phyloP scores from a whole-genome alignment of 1,139 yeast genomes.

The Wickerhamiella infanticola region DNA sequence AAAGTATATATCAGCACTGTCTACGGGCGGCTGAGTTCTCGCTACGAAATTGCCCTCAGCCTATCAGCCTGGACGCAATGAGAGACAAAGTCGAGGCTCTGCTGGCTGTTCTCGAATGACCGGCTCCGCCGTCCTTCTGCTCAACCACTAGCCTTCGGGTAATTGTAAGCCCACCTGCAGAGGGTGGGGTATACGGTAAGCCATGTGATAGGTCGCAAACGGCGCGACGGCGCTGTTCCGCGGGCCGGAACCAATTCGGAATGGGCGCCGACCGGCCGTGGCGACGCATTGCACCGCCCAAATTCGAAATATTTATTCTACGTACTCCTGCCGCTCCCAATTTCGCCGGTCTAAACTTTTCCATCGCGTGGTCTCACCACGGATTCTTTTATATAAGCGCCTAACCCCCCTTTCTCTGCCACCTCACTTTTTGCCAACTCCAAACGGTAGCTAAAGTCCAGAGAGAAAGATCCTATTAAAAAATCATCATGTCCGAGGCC shows the following conservation, averaged over 20 bases:
- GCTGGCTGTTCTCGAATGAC: conserved; percentile 9
- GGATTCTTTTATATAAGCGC: background rate
- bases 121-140: background rate
- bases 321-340: no score
- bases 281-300: no score
- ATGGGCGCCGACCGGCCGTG: no score
- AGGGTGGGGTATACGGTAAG: background rate
- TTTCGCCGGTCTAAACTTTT: no score
- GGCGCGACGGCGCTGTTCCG: no score
- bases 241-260: no score
- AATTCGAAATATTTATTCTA: no score
- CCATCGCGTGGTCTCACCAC: background rate
- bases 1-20: conserved; percentile 18
- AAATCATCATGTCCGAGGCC: background rate
- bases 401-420: background rate
- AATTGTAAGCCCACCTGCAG: background rate
- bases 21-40: conserved; percentile 18
- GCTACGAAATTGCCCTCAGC: conserved; percentile 13
- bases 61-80: conserved; percentile 7
- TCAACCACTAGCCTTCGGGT: background rate
- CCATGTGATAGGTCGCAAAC: background rate
- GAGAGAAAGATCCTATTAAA: background rate
- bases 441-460: background rate
- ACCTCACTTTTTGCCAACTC: background rate
- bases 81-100: conserved; percentile 15